Evolutionary conservation across 2,329 filamentous ascomycete genomes (phyloP).

Genomic region (Fusarium lateritium): DNA sequence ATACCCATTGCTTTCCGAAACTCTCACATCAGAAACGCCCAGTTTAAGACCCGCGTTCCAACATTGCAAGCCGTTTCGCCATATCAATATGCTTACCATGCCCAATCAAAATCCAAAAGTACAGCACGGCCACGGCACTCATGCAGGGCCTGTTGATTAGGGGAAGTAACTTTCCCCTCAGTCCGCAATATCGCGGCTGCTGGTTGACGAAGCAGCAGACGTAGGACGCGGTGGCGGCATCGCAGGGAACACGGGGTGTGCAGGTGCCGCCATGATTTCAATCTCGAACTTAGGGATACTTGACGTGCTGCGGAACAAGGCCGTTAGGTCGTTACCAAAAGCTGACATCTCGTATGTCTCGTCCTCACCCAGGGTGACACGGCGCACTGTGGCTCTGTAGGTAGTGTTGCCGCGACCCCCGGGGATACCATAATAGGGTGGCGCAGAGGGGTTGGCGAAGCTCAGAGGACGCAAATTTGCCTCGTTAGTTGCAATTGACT

Average conservation of each 20-base stretch:
- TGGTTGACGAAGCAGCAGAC: slow-evolving; percentile 32
- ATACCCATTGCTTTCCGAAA: slow-evolving; percentile 1
- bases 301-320: slow-evolving; percentile 37
- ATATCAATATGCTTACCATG: not conserved
- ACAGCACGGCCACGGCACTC: not conserved
- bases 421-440: slow-evolving; percentile 14
- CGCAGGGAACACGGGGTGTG: slow-evolving; percentile 17
- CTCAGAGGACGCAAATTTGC: slow-evolving; percentile 32
- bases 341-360: slow-evolving; percentile 45
- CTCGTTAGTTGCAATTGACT: slow-evolving; percentile 40
- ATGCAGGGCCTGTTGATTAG: not conserved
- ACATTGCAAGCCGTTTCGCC: slow-evolving; percentile 8
- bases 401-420: slow-evolving; percentile 10
- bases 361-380: slow-evolving; percentile 42
- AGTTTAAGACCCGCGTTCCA: not conserved
- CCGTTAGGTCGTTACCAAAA: slow-evolving; percentile 49
- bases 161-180: not conserved
- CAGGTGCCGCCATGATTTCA: slow-evolving; percentile 24
- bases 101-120: not conserved
- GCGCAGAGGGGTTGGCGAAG: slow-evolving; percentile 21
- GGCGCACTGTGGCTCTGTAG: slow-evolving; percentile 38
- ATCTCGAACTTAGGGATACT: slow-evolving; percentile 47
- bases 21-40: slow-evolving; percentile 8
- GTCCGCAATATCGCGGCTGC: slow-evolving; percentile 28
- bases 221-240: slow-evolving; percentile 36